A percentile compares a stretch with the other conserved stretches of the same genome.
phyloP scores from a whole-genome alignment of 179 eudicot species.

The Carnegiea gigantea region DNA sequence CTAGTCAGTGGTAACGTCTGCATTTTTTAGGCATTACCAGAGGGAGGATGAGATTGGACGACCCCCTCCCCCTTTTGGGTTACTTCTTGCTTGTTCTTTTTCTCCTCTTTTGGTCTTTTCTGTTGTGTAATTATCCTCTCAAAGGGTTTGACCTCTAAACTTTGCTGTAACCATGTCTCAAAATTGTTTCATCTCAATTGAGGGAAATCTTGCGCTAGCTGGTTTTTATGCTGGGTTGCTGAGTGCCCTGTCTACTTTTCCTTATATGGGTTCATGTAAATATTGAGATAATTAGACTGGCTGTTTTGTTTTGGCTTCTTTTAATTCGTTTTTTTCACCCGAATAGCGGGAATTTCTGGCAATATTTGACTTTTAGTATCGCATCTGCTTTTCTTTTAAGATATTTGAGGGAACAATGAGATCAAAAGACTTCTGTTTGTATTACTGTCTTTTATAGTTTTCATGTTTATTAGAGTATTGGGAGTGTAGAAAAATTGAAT shows the following conservation, averaged over 20 bases:
- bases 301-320: neutral
- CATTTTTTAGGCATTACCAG: neutral
- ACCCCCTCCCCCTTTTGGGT: neutral
- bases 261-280: neutral
- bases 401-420: neutral
- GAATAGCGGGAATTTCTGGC: neutral
- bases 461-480: neutral
- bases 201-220: neutral
- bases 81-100: neutral
- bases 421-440: neutral
- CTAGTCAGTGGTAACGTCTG: neutral
- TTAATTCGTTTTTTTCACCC: neutral
- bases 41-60: neutral
- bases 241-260: neutral
- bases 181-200: neutral
- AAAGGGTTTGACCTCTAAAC: neutral
- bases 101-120: neutral
- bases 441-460: too few relatives aligned
- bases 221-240: neutral
- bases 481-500: neutral
- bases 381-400: neutral
- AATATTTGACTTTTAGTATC: neutral
- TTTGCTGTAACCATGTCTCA: neutral
- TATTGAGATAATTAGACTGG: neutral
- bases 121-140: neutral